A percentile compares a stretch with the other conserved stretches of the same genome.
These are phyloP conservation scores for Prototheca wickerhamii DNA, from an alignment of 163 green algal genomes.

Conservation along the genomic window DNA sequence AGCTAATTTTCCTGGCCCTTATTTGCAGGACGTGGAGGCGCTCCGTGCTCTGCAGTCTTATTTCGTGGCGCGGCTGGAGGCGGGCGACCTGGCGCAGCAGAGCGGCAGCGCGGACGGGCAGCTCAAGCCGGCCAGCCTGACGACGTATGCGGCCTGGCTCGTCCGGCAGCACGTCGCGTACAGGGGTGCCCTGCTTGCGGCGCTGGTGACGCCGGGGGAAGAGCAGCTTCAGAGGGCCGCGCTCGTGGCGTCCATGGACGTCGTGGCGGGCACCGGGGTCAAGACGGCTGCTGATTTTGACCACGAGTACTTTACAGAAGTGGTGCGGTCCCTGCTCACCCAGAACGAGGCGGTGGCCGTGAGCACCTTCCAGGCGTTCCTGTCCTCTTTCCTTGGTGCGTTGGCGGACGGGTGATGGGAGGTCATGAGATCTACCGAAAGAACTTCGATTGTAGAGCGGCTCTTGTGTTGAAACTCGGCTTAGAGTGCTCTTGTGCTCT, in stretches of 20 bases:
- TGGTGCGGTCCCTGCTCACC: too few relatives aligned
- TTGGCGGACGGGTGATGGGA: too few relatives aligned
- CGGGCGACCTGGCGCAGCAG: constrained; percentile 7
- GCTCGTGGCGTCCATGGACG: constrained; percentile 48
- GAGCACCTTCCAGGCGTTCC: too few relatives aligned
- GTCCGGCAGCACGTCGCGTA: constrained; percentile 18
- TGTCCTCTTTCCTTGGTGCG: too few relatives aligned
- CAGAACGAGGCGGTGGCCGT: too few relatives aligned
- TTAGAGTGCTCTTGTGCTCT: too few relatives aligned
- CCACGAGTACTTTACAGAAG: constrained; percentile 38
- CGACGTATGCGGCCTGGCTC: constrained; percentile 19
- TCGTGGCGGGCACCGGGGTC: constrained; percentile 21
- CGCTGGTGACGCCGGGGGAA: constrained; percentile 1
- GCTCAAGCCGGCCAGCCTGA: neutral
- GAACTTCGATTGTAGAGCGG: too few relatives aligned
- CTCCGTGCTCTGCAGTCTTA: constrained; percentile 16
- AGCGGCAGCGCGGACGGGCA: neutral
- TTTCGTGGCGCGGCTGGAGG: constrained; percentile 18
- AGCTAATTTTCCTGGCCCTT: neutral
- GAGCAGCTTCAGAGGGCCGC: constrained; percentile 25
- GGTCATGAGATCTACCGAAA: too few relatives aligned
- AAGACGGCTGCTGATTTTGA: constrained; percentile 11
- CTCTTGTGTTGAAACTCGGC: too few relatives aligned
- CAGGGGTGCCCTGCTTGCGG: constrained; percentile 16
- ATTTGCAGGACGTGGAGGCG: constrained; percentile 2